phyloP scores from a whole-genome alignment of 176 grass and related monocot species.

The Raddia guianensis region DNA sequence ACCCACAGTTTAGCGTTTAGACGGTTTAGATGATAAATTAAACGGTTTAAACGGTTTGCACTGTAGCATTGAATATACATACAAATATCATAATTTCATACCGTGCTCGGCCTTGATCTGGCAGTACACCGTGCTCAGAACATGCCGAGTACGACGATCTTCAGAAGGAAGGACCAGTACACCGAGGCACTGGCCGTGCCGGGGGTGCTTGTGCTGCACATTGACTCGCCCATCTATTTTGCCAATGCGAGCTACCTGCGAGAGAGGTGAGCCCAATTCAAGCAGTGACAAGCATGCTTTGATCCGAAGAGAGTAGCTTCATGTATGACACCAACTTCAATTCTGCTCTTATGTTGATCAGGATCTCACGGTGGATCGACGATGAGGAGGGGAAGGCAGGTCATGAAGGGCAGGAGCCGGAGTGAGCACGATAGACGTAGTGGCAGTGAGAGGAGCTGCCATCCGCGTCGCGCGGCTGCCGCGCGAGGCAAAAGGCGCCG shows the following conservation, averaged over 20 bases:
- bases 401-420: no score
- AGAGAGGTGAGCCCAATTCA: conserved; percentile 50
- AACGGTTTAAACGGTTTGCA: no score
- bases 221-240: conserved; percentile 75
- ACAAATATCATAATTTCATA: no score
- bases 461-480: no score
- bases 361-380: conserved; percentile 68
- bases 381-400: conserved; percentile 75
- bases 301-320: not conserved
- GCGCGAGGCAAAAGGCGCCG: no score
- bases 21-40: no score
- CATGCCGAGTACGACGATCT: conserved; percentile 56
- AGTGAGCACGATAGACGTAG: no score
- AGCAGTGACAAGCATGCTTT: not conserved
- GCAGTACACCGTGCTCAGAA: no score
- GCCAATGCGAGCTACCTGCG: conserved; percentile 71
- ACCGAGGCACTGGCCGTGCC: conserved; percentile 40
- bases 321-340: not conserved
- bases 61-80: no score
- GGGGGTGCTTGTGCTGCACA: conserved; percentile 51
- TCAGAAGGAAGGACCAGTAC: conserved; percentile 65
- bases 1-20: no score
- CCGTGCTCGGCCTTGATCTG: no score
- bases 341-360: conserved; percentile 13
- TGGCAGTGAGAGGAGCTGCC: no score